Evolutionary conservation across 1,284 basidiomycete species (phyloP), one percentile per base, ranked within the genome.

Genomic region (Pyrrhoderma lamaoense): DNA sequence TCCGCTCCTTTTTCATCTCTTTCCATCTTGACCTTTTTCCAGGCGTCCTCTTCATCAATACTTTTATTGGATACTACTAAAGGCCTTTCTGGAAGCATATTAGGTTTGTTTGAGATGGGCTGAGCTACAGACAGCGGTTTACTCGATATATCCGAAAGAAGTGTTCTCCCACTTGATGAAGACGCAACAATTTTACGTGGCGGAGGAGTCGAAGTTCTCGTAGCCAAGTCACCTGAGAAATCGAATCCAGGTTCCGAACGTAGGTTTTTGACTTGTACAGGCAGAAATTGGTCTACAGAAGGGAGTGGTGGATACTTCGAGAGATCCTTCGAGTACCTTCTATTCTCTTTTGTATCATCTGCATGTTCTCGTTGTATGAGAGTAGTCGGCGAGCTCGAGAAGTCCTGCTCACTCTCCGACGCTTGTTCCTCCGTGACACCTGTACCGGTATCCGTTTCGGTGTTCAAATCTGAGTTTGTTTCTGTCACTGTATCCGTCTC

Each of bases 1-100:
- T 81, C 83, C n/a, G 88, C 87, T 37, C 78, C 76, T 59, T 76
- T 71, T 60, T 88, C 80, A 58, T 87, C 80, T 56, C 78, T 75
- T 43, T 75, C 72, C 70, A 82, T 77, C 60, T 74, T 74, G 42
- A 89, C 80, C 55, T 82, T 83, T 56, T 79, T 79, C 83, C 86
- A 90, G 0, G 83, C 81, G 53, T 86, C 83, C 52, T 84, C 77
- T 59, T 82, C 77, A 58, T 85, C 37, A 13, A 49, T 18, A 21
- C 42, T 46, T 14, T 38, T 27, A 43, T 50, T 47, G 14, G 42
- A 36, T 8, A 13, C 19, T 36, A 39, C 39, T n/a, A 19, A 3
- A 8, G 11, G 35, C 18, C 21, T 52, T 13, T n/a, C 21, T 21
- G 42, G 25, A 5, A 9, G 42, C n/a, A 27, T 14, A 21, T 35